Conservation (phyloP, 2,329 filamentous ascomycete genomes). For the Amesomyces nigricolor region DNA sequence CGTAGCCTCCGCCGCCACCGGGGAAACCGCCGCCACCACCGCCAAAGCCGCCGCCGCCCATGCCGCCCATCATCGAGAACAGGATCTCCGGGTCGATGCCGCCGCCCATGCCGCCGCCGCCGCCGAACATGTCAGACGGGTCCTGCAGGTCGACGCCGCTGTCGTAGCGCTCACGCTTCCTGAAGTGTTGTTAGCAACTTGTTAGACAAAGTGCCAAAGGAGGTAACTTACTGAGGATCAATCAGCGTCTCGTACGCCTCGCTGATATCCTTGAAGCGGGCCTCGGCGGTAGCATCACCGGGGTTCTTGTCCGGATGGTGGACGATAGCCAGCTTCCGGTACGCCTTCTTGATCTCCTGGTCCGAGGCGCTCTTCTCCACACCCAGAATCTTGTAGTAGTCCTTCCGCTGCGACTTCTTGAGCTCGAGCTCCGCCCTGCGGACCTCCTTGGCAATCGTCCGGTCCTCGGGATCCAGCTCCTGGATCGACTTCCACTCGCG, state of each 20-base stretch:
- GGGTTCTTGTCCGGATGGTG: constrained; percentile 98
- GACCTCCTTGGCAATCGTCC: constrained; percentile 74
- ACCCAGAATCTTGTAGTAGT: constrained; percentile 97
- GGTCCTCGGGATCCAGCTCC: constrained; percentile 77
- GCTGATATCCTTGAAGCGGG: constrained; percentile 94
- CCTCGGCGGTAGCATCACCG: constrained; percentile 74
- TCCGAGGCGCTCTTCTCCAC: constrained; percentile 81
- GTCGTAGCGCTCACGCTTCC: constrained; percentile 85
- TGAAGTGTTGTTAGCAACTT: constrained; percentile 34
- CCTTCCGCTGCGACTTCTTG: constrained; percentile 96
- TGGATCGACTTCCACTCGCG: constrained; percentile 82
- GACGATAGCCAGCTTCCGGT: constrained; percentile 87
- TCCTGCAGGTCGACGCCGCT: constrained; percentile 89
- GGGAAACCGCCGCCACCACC: constrained; percentile 51
- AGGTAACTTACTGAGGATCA: constrained; percentile 71
- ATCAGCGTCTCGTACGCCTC: constrained; percentile 96
- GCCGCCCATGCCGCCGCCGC: constrained; percentile 57
- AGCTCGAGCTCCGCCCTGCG: constrained; percentile 87
- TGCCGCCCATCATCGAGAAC: constrained; percentile 78
- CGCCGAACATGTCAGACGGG: constrained; percentile 76
- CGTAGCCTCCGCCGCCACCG: constrained; percentile 34
- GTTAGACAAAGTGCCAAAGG: neutral
- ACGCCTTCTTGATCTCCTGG: constrained; percentile 89
- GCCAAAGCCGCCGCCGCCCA: constrained; percentile 46
- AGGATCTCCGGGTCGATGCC: constrained; percentile 72